Conservation (phyloP, 805 yeast species). For the Candida dajiaensis region DNA sequence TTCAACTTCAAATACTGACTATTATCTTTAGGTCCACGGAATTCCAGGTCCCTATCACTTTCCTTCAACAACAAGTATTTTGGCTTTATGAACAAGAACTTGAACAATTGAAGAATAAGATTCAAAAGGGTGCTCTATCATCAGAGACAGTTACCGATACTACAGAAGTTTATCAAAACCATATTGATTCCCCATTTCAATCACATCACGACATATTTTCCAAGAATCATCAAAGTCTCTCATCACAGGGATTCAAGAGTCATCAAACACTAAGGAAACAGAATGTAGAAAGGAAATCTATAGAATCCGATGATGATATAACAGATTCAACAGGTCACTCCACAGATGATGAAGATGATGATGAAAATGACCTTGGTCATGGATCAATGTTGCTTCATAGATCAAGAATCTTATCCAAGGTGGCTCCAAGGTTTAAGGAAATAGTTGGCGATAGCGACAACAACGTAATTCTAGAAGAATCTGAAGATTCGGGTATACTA, state of each 20-base stretch:
- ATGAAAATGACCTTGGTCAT: neutral
- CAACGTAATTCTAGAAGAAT: neutral
- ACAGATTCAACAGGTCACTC: neutral
- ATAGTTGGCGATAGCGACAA: constrained; percentile 13
- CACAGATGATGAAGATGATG: neutral
- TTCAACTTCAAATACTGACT: neutral
- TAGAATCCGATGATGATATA: neutral
- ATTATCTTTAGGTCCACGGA: constrained; percentile 3
- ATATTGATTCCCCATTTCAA: neutral
- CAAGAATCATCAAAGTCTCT: neutral
- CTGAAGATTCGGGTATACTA: neutral
- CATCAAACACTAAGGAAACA: constrained; percentile 4
- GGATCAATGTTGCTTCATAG: constrained; percentile 21
- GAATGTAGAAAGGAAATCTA: constrained; percentile 3
- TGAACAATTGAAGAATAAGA: constrained; percentile 18
- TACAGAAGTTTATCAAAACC: neutral
- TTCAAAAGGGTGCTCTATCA: constrained; percentile 16
- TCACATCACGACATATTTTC: neutral
- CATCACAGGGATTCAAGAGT: neutral
- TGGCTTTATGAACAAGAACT: constrained; percentile 25
- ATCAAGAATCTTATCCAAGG: constrained; percentile 19
- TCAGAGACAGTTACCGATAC: constrained; percentile 3
- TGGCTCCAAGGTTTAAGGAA: constrained; percentile 13
- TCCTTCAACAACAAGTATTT: constrained; percentile 24
- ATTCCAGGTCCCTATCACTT: constrained; percentile 20